Percentiles rank a stretch among this genome's conserved stretches.
Evolutionary conservation across 2,329 filamentous ascomycete species (phyloP).

Genomic region (Epichloe elymi): DNA sequence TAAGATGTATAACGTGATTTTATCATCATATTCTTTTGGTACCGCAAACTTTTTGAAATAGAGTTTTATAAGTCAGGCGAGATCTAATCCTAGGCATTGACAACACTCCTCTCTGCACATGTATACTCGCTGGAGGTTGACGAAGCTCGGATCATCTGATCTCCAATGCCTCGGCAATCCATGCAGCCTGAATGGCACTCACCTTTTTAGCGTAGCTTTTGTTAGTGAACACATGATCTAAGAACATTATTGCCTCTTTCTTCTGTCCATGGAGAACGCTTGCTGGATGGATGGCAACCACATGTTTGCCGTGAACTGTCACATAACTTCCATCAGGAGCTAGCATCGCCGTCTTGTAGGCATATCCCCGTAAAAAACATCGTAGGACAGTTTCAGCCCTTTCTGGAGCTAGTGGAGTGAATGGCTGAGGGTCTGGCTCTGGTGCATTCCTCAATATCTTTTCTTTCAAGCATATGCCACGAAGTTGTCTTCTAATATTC

Average conservation of each 20-base stretch:
- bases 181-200: constrained; percentile 44
- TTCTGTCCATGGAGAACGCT: constrained; percentile 51
- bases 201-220: constrained; percentile 59
- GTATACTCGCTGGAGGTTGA: neutral
- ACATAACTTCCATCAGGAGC: constrained; percentile 48
- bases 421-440: constrained; percentile 40
- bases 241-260: constrained; percentile 54
- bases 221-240: constrained; percentile 53
- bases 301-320: constrained; percentile 45
- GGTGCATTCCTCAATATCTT: constrained; percentile 33
- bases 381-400: constrained; percentile 40
- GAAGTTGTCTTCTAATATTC: constrained; percentile 48
- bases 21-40: neutral
- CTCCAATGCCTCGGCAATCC: constrained; percentile 41
- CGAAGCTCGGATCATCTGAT: neutral
- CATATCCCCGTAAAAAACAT: constrained; percentile 51
- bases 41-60: neutral
- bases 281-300: constrained; percentile 48
- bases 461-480: constrained; percentile 39
- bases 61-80: neutral
- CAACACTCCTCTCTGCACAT: neutral
- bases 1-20: constrained; percentile 12
- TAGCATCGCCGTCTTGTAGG: constrained; percentile 45
- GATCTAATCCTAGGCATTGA: neutral
- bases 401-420: constrained; percentile 40